These are phyloP conservation scores for Backusella australiensis DNA, from an alignment of 192 early-diverging fungal genomes.

Conservation along the genomic window DNA sequence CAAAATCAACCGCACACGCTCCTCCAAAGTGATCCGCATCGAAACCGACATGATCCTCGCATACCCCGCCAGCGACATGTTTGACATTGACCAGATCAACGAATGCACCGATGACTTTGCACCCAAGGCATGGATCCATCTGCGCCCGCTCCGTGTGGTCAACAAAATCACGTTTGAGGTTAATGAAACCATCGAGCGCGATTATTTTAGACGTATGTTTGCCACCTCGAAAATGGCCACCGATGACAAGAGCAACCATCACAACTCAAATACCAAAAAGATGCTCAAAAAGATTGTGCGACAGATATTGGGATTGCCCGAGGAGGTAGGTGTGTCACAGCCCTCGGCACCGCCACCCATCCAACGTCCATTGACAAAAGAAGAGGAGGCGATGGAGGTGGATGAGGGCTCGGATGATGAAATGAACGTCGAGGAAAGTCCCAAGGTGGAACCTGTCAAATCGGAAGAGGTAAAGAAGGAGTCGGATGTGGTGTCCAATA, in stretches of 20 bases:
- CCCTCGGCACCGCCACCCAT: background rate
- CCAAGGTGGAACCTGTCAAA: background rate
- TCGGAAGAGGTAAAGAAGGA: background rate
- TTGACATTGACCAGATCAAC: conserved; percentile 33
- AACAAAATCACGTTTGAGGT: conserved; percentile 23
- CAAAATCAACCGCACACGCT: conserved; percentile 16
- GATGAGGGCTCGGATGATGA: conserved; percentile 12
- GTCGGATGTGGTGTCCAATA: background rate
- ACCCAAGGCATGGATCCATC: conserved; percentile 28
- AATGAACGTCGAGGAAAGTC: background rate
- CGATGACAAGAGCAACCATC: conserved; percentile 18
- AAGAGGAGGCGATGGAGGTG: conserved; percentile 15
- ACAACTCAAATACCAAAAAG: conserved; percentile 13
- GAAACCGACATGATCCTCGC: conserved; percentile 28
- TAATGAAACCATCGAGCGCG: conserved; percentile 29
- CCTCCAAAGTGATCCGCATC: conserved; percentile 1
- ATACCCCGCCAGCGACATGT: conserved; percentile 23
- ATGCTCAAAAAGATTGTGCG: conserved; percentile 25
- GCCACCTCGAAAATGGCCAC: conserved; percentile 25
- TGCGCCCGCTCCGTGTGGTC: conserved; percentile 17
- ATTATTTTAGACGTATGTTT: conserved; percentile 30
- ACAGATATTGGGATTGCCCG: conserved; percentile 21
- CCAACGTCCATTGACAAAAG: conserved; percentile 4
- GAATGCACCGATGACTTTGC: conserved; percentile 31
- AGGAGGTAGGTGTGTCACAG: background rate